These are phyloP conservation scores for Leccinum imitatum DNA, from an alignment of 768 basidiomycete genomes.

Conservation along the genomic window DNA sequence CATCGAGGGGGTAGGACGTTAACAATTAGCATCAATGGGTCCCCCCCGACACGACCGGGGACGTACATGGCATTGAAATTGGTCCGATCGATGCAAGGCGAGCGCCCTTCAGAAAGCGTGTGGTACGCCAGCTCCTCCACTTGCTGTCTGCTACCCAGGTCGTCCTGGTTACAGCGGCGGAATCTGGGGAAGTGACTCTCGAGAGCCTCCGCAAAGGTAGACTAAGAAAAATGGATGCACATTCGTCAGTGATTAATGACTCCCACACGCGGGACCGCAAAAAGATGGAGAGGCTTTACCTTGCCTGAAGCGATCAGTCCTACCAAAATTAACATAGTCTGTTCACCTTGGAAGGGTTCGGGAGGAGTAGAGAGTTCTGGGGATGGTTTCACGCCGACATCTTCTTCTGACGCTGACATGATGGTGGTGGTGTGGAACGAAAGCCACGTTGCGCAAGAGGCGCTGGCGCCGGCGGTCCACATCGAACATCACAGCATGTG, in stretches of 20 bases:
- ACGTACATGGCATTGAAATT: conserved; percentile 70
- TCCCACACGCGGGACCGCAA: neutral
- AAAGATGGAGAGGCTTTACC: conserved; percentile 34
- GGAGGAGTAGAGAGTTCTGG: neutral
- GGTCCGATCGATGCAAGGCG: conserved; percentile 78
- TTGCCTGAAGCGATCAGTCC: conserved; percentile 77
- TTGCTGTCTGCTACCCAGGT: conserved; percentile 63
- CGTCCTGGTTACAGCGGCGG: conserved; percentile 77
- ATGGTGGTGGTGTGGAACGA: conserved; percentile 7
- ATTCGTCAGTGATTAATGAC: conserved; percentile 5
- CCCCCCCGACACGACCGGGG: neutral
- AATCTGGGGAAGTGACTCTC: conserved; percentile 59
- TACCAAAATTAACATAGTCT: conserved; percentile 67
- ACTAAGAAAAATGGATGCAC: conserved; percentile 22
- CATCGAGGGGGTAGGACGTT: neutral
- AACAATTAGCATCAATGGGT: neutral
- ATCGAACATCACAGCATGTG: neutral
- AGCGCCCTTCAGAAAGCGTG: conserved; percentile 55
- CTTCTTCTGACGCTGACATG: conserved; percentile 16
- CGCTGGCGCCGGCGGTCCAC: neutral
- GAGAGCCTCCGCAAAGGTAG: conserved; percentile 74
- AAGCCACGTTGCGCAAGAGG: conserved; percentile 1
- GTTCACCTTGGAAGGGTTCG: conserved; percentile 32
- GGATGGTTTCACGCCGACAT: neutral
- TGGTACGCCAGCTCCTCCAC: conserved; percentile 61